Evolutionary conservation across 2,329 filamentous ascomycete genomes (phyloP), one percentile per base, ranked within the genome.

Genomic region (Arthrobotrys entomopaga): DNA sequence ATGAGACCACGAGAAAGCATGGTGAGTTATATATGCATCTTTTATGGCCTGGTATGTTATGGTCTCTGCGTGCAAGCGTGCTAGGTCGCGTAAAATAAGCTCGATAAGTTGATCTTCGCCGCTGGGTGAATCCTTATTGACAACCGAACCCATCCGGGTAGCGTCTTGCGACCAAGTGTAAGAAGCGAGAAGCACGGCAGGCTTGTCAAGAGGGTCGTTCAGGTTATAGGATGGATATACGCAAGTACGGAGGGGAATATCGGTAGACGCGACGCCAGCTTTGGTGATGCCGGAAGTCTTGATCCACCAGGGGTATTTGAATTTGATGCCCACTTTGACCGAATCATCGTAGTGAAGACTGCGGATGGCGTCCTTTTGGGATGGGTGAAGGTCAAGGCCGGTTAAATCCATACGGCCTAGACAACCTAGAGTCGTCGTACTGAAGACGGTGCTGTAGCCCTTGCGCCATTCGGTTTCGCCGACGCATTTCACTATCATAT

Each of bases 91-190:
- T 15, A 81, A 48, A 1, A 82, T 53, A 11, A 81, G 64, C 8
- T 78, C 77, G 19, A 77, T 75, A 6, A 82, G 77, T 16, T 78
- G 76, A 0, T 76, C 65, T 49, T 81, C 79, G 15, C 59, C 67
- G 0, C 69, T 26, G 11, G 77, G 76, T 0, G 76, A 77, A 16
- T 65, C 43, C 13, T 26, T 73, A 80, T 73, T 53, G 5, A 70
- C 50, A 15, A 73, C 29, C 10, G 76, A 29, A 34, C 79, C 80
- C 19, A 83, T 75, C 11, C 82, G 78, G 8, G 76, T 34, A 0
- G 81, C 79, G 66, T 83, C 82, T 65, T 82, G 81, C 19, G 64
- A 67, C 81, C 81, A 82, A 1, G 79, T 80, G 66, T 82, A 83
- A 1, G 80, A 81, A n/a, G 73, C 77, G 1, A 83, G 77, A 5